phyloP scores from a whole-genome alignment of 2,329 filamentous ascomycete genomes.

The Parastagonospora avenae region DNA sequence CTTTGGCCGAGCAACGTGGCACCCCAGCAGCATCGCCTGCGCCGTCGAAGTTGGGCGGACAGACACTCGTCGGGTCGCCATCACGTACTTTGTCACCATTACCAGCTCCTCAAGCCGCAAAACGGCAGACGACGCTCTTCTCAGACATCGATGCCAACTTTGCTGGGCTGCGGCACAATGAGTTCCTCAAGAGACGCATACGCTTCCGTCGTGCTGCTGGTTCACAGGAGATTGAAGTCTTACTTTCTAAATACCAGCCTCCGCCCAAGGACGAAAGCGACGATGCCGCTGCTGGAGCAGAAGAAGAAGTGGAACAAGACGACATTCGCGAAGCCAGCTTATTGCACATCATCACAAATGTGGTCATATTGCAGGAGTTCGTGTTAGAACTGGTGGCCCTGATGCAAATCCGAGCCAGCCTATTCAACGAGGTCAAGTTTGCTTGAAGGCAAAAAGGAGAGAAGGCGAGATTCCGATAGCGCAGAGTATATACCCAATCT shows the following conservation, averaged over 20 bases:
- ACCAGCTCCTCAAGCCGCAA: conserved; percentile 30
- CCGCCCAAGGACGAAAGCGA: conserved; percentile 35
- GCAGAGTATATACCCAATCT: conserved; percentile 26
- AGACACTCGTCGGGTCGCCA: conserved; percentile 35
- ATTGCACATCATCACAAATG: conserved; percentile 57
- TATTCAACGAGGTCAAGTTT: conserved; percentile 54
- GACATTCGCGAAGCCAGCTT: conserved; percentile 51
- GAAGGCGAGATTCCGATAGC: conserved; percentile 12
- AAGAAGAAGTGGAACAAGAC: conserved; percentile 25
- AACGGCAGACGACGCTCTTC: conserved; percentile 41
- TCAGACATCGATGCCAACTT: conserved; percentile 43
- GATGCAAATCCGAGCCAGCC: conserved; percentile 54
- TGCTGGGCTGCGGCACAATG: conserved; percentile 34
- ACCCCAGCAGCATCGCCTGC: conserved; percentile 32
- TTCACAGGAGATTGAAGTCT: conserved; percentile 36
- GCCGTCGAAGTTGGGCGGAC: conserved; percentile 32
- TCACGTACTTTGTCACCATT: conserved; percentile 35
- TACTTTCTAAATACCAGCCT: conserved; percentile 43
- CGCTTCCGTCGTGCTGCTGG: conserved; percentile 36
- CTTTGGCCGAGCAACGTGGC: conserved; percentile 23
- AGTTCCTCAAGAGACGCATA: conserved; percentile 43
- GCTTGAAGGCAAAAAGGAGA: conserved; percentile 21
- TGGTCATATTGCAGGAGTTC: conserved; percentile 58
- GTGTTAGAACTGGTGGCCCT: conserved; percentile 55
- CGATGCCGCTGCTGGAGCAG: conserved; percentile 20